A percentile compares a stretch with the other conserved stretches of the same genome.
phyloP scores from a whole-genome alignment of 1,284 basidiomycete genomes.

The Sporisorium iseilematis-ciliati region DNA sequence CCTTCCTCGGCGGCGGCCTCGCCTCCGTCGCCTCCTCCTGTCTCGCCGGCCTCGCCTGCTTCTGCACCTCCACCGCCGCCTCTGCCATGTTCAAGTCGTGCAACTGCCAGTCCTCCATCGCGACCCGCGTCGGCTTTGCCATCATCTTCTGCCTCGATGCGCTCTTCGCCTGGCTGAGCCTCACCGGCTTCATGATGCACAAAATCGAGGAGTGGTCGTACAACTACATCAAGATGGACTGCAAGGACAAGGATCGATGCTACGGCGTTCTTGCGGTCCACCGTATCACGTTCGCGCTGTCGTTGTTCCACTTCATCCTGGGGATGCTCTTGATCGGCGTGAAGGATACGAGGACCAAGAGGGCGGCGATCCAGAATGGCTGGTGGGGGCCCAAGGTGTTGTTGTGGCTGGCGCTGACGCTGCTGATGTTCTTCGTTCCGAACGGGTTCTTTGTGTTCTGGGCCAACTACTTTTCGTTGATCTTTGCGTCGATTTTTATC shows the following conservation, averaged over 20 bases:
- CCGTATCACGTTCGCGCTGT: slow-evolving; percentile 93
- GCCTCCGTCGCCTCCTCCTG: slow-evolving; percentile 74
- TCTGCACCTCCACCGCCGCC: slow-evolving; percentile 83
- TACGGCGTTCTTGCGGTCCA: slow-evolving; percentile 98
- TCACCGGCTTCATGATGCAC: slow-evolving; percentile 86
- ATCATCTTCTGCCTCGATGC: slow-evolving; percentile 96
- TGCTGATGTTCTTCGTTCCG: slow-evolving; percentile 89
- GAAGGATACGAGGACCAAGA: slow-evolving; percentile 86
- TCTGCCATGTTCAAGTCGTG: slow-evolving; percentile 99
- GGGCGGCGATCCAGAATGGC: slow-evolving; percentile 95
- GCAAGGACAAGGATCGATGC: slow-evolving; percentile 84
- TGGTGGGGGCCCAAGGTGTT: slow-evolving; percentile 99
- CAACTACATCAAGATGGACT: slow-evolving; percentile 98
- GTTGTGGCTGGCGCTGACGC: slow-evolving; percentile 82
- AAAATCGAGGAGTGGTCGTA: slow-evolving; percentile 92
- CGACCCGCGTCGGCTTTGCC: slow-evolving; percentile 95
- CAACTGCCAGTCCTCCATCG: slow-evolving; percentile 98
- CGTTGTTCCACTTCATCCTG: slow-evolving; percentile 87
- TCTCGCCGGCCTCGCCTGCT: slow-evolving; percentile 70
- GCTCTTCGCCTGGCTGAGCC: slow-evolving; percentile 96
- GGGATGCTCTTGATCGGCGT: slow-evolving; percentile 85
- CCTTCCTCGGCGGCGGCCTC: slow-evolving; percentile 81
- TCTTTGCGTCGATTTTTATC: slow-evolving; percentile 94
- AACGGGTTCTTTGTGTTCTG: slow-evolving; percentile 95
- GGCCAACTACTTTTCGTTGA: slow-evolving; percentile 90